These are phyloP conservation scores for Cynara cardunculus DNA, from an alignment of 129 eudicot species.

Conservation along the genomic window DNA sequence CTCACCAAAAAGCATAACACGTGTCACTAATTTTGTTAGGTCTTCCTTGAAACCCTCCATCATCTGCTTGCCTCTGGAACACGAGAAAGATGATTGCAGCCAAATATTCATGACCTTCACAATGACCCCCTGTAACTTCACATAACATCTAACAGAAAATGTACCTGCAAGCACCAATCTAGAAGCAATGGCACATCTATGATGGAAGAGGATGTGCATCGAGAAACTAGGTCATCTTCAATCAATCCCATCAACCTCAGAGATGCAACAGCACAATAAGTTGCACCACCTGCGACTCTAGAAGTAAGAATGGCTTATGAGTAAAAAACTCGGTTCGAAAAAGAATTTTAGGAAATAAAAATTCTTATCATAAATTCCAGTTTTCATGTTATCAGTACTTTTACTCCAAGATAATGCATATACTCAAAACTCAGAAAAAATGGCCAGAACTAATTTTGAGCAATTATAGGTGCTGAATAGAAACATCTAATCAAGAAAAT, in stretches of 20 bases:
- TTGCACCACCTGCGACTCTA: slow-evolving; percentile 99
- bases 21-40: slow-evolving; percentile 90
- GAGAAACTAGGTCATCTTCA: slow-evolving; percentile 58
- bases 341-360: neutral
- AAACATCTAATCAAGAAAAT: neutral
- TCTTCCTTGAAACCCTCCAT: slow-evolving; percentile 97
- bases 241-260: slow-evolving; percentile 87
- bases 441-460: neutral
- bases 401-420: neutral
- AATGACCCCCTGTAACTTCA: neutral
- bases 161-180: slow-evolving; percentile 88
- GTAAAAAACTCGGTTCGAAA: slow-evolving; percentile 20
- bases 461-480: neutral
- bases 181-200: slow-evolving; percentile 75
- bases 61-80: slow-evolving; percentile 79
- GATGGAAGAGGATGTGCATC: slow-evolving; percentile 38
- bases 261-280: slow-evolving; percentile 95
- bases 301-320: slow-evolving; percentile 44
- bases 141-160: neutral
- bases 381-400: neutral
- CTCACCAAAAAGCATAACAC: slow-evolving; percentile 94
- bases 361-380: neutral
- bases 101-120: slow-evolving; percentile 10
- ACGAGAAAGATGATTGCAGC: slow-evolving; percentile 6
- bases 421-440: neutral